These are phyloP conservation scores for Yarrowia bubula DNA, from an alignment of 805 yeast genomes.

Conservation along the genomic window DNA sequence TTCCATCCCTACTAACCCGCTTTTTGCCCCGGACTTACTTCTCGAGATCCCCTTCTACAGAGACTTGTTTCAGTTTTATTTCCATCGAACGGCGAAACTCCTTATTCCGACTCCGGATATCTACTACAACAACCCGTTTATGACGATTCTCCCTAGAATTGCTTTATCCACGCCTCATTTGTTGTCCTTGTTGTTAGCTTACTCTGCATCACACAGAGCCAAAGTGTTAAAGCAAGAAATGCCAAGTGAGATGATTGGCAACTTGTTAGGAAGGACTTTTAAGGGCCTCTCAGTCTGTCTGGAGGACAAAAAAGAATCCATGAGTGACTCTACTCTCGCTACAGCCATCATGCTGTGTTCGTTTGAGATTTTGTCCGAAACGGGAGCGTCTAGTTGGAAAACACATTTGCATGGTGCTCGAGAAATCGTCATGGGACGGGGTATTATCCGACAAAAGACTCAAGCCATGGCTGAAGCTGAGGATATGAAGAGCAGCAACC, in stretches of 20 bases:
- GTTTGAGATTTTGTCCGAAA: slow-evolving; percentile 49
- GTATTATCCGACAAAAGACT: slow-evolving; percentile 34
- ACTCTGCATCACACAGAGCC: slow-evolving; percentile 46
- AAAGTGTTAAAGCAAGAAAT: slow-evolving; percentile 28
- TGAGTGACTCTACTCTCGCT: slow-evolving; percentile 66
- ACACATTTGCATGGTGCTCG: slow-evolving; percentile 67
- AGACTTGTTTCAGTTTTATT: slow-evolving; percentile 61
- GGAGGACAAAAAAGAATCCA: slow-evolving; percentile 51
- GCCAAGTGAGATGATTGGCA: slow-evolving; percentile 46
- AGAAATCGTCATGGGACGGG: slow-evolving; percentile 57
- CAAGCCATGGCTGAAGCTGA: background rate
- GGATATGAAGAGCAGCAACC: background rate
- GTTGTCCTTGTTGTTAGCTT: slow-evolving; percentile 55
- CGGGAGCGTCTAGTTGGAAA: slow-evolving; percentile 48
- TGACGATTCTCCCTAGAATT: slow-evolving; percentile 61
- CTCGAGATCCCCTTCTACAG: slow-evolving; percentile 58
- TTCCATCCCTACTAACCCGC: slow-evolving; percentile 40
- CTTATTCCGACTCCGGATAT: slow-evolving; percentile 64
- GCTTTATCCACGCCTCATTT: slow-evolving; percentile 59
- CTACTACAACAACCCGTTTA: slow-evolving; percentile 64
- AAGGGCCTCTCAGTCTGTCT: slow-evolving; percentile 54
- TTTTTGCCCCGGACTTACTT: slow-evolving; percentile 54
- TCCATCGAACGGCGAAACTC: slow-evolving; percentile 56
- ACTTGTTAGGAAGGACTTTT: slow-evolving; percentile 55
- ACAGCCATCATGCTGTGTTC: slow-evolving; percentile 58